A percentile compares a stretch with the other conserved stretches of the same genome.
These are phyloP conservation scores for Gossypium turneri DNA, from an alignment of 345 rosid genomes.

Conservation along the genomic window DNA sequence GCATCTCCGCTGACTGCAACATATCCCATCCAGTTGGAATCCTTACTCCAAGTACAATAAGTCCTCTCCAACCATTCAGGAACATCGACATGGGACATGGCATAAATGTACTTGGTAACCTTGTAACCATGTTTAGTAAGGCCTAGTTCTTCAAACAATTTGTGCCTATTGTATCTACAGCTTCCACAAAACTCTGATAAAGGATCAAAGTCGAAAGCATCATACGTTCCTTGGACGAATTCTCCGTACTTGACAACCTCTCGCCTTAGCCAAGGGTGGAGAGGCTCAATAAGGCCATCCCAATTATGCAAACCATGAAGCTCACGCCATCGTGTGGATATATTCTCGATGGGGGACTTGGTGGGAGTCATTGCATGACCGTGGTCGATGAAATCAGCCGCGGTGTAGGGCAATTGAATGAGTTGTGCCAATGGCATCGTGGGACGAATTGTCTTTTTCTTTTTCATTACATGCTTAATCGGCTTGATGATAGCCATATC, in stretches of 20 bases:
- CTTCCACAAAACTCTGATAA: constrained; percentile 62
- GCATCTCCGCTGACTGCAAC: constrained; percentile 51
- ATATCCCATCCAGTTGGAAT: constrained; percentile 74
- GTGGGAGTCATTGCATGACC: constrained; percentile 60
- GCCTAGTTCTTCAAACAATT: constrained; percentile 49
- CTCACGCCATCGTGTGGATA: constrained; percentile 46
- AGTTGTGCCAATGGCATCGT: constrained; percentile 37
- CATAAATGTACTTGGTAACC: constrained; percentile 50
- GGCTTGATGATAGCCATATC: constrained; percentile 9
- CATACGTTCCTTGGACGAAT: constrained; percentile 51
- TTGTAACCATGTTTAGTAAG: constrained; percentile 49
- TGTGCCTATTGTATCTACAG: constrained; percentile 48
- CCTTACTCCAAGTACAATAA: constrained; percentile 53
- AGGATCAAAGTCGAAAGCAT: constrained; percentile 64
- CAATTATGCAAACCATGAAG: constrained; percentile 48
- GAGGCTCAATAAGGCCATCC: constrained; percentile 51
- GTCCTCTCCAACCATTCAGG: constrained; percentile 56
- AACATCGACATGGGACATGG: constrained; percentile 61
- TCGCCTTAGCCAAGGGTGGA: constrained; percentile 52
- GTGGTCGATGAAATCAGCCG: constrained; percentile 45
- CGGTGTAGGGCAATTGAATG: constrained; percentile 38
- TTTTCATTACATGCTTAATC: constrained; percentile 14
- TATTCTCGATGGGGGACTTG: constrained; percentile 42
- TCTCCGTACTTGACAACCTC: constrained; percentile 64
- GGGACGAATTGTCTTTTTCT: constrained; percentile 25